Conservation (phyloP, 2,329 filamentous ascomycete genomes). For the Microthyrium microscopicum region DNA sequence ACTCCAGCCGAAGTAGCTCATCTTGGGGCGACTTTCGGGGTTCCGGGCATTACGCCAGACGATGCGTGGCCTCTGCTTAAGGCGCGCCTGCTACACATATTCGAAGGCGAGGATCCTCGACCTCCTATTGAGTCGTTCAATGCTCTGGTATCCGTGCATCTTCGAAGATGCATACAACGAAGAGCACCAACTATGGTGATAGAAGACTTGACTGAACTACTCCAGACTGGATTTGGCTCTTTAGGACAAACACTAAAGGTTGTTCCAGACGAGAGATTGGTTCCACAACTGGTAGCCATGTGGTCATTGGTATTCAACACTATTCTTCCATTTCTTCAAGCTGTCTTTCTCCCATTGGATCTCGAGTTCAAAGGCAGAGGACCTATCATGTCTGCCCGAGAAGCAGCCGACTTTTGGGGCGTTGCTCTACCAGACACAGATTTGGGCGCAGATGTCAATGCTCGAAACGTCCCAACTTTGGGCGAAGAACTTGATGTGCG, state of each 20-base stretch:
- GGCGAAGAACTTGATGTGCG: conserved; percentile 62
- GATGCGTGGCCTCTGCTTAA: conserved; percentile 73
- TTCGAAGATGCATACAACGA: conserved; percentile 61
- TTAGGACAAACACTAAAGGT: conserved; percentile 69
- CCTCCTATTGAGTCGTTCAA: conserved; percentile 78
- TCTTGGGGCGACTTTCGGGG: conserved; percentile 29
- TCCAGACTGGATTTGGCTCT: conserved; percentile 68
- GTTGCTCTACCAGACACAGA: conserved; percentile 31
- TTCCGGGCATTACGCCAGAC: conserved; percentile 37
- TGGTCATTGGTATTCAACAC: conserved; percentile 89
- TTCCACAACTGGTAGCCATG: conserved; percentile 77
- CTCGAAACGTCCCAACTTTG: conserved; percentile 24
- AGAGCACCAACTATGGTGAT: conserved; percentile 53
- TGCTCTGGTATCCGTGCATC: conserved; percentile 58
- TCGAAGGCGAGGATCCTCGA: conserved; percentile 64
- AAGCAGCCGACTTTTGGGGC: conserved; percentile 84
- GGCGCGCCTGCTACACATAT: conserved; percentile 58
- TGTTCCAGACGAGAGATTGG: conserved; percentile 72
- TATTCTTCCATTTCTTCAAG: conserved; percentile 85
- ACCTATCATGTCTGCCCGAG: conserved; percentile 56
- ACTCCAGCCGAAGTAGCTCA: conserved; percentile 24
- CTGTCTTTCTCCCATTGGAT: conserved; percentile 83
- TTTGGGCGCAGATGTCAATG: conserved; percentile 11
- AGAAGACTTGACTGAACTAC: conserved; percentile 59
- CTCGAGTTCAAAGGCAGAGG: conserved; percentile 82